phyloP scores from a whole-genome alignment of 257 asterid species.

The Salvia miltiorrhiza region DNA sequence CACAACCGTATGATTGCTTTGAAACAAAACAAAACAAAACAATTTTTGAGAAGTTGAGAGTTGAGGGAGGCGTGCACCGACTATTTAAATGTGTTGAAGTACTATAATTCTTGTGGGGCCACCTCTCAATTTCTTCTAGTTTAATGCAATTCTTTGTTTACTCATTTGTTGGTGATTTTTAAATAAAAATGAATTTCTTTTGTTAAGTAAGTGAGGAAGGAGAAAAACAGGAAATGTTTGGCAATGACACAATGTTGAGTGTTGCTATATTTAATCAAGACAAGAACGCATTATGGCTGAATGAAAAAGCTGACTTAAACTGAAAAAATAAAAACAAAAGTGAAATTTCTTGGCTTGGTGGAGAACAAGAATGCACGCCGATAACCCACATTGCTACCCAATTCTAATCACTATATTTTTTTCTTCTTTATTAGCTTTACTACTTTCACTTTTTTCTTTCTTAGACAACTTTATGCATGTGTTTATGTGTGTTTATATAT shows the following conservation, averaged over 20 bases:
- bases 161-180: not conserved
- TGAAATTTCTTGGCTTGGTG: constrained; percentile 20
- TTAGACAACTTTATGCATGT: not conserved
- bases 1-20: constrained; percentile 42
- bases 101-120: constrained; percentile 6
- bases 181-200: not conserved
- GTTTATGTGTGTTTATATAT: not conserved
- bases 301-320: constrained; percentile 28
- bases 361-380: constrained; percentile 40
- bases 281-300: constrained; percentile 31
- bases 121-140: not conserved
- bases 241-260: not conserved
- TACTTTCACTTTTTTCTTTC: not conserved
- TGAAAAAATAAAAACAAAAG: not conserved
- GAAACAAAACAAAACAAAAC: constrained; percentile 16
- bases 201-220: not conserved
- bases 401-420: not conserved
- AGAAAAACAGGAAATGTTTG: not conserved
- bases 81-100: constrained; percentile 32
- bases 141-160: constrained; percentile 10
- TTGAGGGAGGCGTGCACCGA: constrained; percentile 46
- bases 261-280: constrained; percentile 16
- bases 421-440: not conserved
- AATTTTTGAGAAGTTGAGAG: constrained; percentile 14
- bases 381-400: constrained; percentile 25